phyloP scores from a whole-genome alignment of 106 monocot genomes.

The Dioscorea alata region DNA sequence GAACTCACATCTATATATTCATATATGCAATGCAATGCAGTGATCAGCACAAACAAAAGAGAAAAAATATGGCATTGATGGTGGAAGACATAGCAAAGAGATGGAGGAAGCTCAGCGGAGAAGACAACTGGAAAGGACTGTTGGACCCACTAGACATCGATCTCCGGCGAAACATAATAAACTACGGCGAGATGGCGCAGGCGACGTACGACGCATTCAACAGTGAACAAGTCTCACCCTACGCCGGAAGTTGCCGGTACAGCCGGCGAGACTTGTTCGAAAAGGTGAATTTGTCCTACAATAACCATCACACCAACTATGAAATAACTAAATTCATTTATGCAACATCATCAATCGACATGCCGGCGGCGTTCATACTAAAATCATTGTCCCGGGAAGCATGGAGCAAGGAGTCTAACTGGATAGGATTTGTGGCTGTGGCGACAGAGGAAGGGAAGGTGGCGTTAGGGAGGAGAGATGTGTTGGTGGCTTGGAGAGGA shows the following conservation, averaged over 20 bases:
- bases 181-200: conserved; percentile 67
- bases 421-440: conserved; percentile 82
- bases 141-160: conserved; percentile 72
- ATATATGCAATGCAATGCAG: too few species aligned
- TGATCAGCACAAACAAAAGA: too few species aligned
- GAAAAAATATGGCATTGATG: neutral
- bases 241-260: conserved; percentile 54
- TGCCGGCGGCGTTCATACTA: conserved; percentile 65
- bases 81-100: conserved; percentile 28
- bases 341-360: conserved; percentile 54
- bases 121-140: conserved; percentile 61
- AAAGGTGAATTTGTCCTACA: conserved; percentile 31
- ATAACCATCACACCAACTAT: conserved; percentile 27
- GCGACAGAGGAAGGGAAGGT: conserved; percentile 48
- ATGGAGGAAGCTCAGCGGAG: conserved; percentile 62
- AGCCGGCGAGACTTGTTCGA: conserved; percentile 29
- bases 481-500: conserved; percentile 71
- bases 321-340: conserved; percentile 71
- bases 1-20: too few species aligned
- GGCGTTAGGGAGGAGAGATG: conserved; percentile 51
- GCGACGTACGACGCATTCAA: conserved; percentile 78
- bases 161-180: conserved; percentile 57
- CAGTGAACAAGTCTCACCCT: conserved; percentile 45
- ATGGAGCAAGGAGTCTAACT: conserved; percentile 67
- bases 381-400: conserved; percentile 46